phyloP scores from a whole-genome alignment of 1,284 basidiomycete genomes.

The Cryptococcus hybrid region DNA sequence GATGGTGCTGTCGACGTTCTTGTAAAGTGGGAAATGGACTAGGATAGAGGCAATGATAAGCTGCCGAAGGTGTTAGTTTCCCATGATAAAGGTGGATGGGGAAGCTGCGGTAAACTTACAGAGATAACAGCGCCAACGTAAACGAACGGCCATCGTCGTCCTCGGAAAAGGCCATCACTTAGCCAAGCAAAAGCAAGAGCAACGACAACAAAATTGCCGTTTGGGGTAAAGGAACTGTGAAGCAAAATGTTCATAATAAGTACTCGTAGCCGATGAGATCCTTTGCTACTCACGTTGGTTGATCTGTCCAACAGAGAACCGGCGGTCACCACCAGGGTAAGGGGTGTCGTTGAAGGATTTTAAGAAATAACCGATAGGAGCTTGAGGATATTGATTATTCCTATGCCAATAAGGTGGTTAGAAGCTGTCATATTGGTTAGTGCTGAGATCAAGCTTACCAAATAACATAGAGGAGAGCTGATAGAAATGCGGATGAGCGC shows the following conservation, averaged over 20 bases:
- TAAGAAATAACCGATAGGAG: slow-evolving; percentile 38
- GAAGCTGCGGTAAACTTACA: background rate
- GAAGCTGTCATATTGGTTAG: too few relatives aligned
- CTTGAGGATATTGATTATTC: slow-evolving; percentile 30
- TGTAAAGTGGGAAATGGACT: slow-evolving; percentile 25
- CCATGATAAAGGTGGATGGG: background rate
- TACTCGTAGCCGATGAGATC: background rate
- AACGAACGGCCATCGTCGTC: slow-evolving; percentile 36
- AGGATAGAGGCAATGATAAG: slow-evolving; percentile 23
- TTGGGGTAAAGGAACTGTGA: slow-evolving; percentile 19
- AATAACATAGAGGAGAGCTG: slow-evolving; percentile 28
- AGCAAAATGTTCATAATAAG: background rate
- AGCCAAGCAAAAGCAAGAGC: slow-evolving; percentile 33
- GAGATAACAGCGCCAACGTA: slow-evolving; percentile 23
- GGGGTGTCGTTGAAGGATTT: slow-evolving; percentile 39
- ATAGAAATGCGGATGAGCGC: background rate
- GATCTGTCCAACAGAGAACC: slow-evolving; percentile 7
- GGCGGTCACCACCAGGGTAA: slow-evolving; percentile 23
- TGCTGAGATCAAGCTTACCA: slow-evolving; percentile 2
- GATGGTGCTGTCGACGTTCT: slow-evolving; percentile 23
- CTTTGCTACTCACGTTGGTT: slow-evolving; percentile 4
- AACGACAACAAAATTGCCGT: slow-evolving; percentile 30
- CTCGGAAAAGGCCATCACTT: slow-evolving; percentile 32
- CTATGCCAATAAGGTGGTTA: too few relatives aligned
- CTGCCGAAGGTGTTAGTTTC: background rate